Base-by-base conservation (phyloP, 2,329 filamentous ascomycete genomes). In the Didymella segeticola region DNA sequence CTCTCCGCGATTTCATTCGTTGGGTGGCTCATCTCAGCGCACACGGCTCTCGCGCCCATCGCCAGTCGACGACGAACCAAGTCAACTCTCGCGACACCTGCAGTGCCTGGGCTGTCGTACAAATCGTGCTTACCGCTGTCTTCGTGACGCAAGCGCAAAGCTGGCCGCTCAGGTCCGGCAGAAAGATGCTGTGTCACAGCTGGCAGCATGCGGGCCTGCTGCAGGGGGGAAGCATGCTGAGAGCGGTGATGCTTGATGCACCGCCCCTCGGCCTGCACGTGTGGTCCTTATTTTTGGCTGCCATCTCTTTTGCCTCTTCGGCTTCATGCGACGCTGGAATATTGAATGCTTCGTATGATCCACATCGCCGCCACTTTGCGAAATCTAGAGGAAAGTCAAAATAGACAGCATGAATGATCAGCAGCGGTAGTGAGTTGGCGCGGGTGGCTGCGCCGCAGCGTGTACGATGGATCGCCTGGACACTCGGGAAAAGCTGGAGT, bases 241-340 rank as follows among this genome's bases (percentile, higher is more conserved):
- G 34, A 49, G 51, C 34, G 51, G 23, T 43, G 34, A 41, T 49
- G 53, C 53, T 56, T 51, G 36, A 26, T 56, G 53, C 53, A 50
- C 47, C 53, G 47, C 53, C 58, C 51, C 54, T 56, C 43, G 26
- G 60, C 47, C 55, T 63, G 59, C 61, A 47, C 56, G 46, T 53
- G 53, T 43, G 37, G 34, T 58, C 53, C 49, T 63, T 57, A 59
- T 62, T 64, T 62, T 62, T 60, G 58, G 61, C 10, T 42, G 31
- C 43, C 46, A 47, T 46, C 26, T 55, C 41, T 50, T 49, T 55
- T 39, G 52, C 47, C 46, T 37, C 51, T 39, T 39, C 19, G 45
- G 36, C 33, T 45, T 39, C 26, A 31, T 43, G 53, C 25, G 36
- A 57, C 48, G 30, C 45, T 52, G 54, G 23, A 15, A 22, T 57